Base-by-base conservation (phyloP, 148 eudicot species). In the Rheum nobile region DNA sequence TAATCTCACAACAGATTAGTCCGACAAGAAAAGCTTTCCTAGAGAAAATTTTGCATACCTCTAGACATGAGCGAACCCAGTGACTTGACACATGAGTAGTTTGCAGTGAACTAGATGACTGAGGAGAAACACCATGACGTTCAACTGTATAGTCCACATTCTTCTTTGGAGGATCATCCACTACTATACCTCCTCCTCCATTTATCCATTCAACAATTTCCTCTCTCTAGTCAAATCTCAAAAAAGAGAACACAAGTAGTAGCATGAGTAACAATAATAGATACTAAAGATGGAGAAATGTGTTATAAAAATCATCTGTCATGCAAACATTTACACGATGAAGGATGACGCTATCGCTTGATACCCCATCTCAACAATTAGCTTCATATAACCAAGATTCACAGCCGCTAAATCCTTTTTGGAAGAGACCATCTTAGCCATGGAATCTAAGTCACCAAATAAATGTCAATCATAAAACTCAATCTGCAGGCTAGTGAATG, bases 141-240 rank as follows among this genome's bases (percentile, higher is more conserved):
- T 95, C 92, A 75, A 95, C 82, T 73, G 72, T 81, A 82, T 84
- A 95, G 86, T 91, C 80, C 29, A 75, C 91, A 79, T 82, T 73
- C 75, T 73, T 75, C 71, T 76, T 79, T 67, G 47, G 39, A 73
- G 75, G 81, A 82, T 74, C 82, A 75, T 84, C 87, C 74, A 85
- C 83, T 69, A 91, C 74, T 75, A 76, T 80, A 74, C 98, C 97
- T 75, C 93, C 90, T 73, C 97, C 96, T 85, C 85, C 79, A 79
- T 82, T 84, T 55, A 95, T 80, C 98, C 98, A 95, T 68, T 89
- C 78, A 74, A 90, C 80, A 79, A 95, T 79, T 85, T 95, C 97
- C 72, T 83, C 90, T 80, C 85, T 84, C 98, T 95, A 88, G 37
- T 39, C 75, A 79, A 31, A 31, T 72, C 47, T 11, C 47, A 50